Percentiles rank a stretch among this genome's conserved stretches.
phyloP scores from a whole-genome alignment of 148 eudicot genomes.

The Diospyros lotus region DNA sequence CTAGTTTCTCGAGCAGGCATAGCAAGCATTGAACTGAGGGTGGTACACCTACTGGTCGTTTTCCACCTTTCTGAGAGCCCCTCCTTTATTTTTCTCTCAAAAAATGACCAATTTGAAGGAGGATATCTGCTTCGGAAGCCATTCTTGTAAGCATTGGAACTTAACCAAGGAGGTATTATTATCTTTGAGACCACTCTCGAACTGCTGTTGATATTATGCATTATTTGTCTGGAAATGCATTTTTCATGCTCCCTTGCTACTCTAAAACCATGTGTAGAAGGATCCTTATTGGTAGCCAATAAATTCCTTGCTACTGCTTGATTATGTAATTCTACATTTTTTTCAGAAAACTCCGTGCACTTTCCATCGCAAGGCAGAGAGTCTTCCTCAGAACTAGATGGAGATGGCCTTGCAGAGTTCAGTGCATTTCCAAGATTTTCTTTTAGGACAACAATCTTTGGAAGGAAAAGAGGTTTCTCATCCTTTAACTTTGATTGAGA shows the following conservation, averaged over 20 bases:
- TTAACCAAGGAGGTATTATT: slow-evolving; percentile 11
- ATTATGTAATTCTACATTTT: slow-evolving; percentile 16
- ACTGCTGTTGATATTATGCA: slow-evolving; percentile 25
- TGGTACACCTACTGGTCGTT: slow-evolving; percentile 7
- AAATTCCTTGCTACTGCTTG: slow-evolving; percentile 9
- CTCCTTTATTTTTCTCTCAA: slow-evolving; percentile 10
- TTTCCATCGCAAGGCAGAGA: slow-evolving; percentile 7
- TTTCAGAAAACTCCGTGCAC: slow-evolving; percentile 7
- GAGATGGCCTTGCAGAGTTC: slow-evolving; percentile 6
- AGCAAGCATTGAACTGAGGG: slow-evolving; percentile 19
- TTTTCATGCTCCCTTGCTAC: slow-evolving; percentile 20
- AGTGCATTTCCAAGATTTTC: slow-evolving; percentile 11
- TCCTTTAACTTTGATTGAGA: slow-evolving; percentile 6
- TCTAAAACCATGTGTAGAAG: slow-evolving; percentile 10
- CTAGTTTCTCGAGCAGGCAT: slow-evolving; percentile 7
- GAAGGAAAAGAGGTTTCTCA: background rate
- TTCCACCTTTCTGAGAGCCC: slow-evolving; percentile 26
- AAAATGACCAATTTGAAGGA: background rate
- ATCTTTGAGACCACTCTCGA: slow-evolving; percentile 14
- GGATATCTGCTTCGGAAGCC: background rate
- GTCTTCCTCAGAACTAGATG: background rate
- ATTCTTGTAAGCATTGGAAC: background rate
- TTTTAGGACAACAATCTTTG: slow-evolving; percentile 9
- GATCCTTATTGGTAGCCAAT: slow-evolving; percentile 1
- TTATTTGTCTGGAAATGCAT: slow-evolving; percentile 24